Conservation (phyloP, 805 yeast species). For the Yarrowia bubula region DNA sequence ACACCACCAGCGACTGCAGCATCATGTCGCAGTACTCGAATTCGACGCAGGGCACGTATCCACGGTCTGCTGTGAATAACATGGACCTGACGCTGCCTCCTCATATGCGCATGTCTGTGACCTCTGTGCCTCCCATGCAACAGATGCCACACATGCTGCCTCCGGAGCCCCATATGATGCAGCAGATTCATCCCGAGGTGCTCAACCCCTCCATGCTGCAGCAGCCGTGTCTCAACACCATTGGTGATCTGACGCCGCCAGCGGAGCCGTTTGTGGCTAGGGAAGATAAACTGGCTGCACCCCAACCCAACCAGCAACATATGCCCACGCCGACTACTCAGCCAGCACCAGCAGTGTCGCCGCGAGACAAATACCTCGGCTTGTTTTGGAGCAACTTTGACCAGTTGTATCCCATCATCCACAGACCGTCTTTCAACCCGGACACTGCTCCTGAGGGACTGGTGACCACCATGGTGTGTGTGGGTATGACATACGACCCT, state of each 20-base stretch:
- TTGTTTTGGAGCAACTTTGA: constrained; percentile 43
- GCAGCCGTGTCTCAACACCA: neutral
- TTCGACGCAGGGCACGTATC: constrained; percentile 4
- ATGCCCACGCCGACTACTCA: neutral
- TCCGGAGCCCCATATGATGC: neutral
- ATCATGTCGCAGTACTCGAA: constrained; percentile 25
- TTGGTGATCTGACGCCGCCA: constrained; percentile 18
- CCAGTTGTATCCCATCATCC: constrained; percentile 44
- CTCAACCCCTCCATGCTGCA: constrained; percentile 3
- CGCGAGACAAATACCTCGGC: constrained; percentile 32
- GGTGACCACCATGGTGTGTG: constrained; percentile 36
- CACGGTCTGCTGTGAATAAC: constrained; percentile 1
- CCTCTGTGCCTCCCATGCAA: neutral
- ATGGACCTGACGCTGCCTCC: constrained; percentile 2
- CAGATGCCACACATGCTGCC: neutral
- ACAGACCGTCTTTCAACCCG: constrained; percentile 40
- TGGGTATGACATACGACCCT: constrained; percentile 38
- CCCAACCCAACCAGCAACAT: neutral
- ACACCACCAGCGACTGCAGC: constrained; percentile 12
- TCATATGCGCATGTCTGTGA: constrained; percentile 6
- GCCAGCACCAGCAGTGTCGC: neutral
- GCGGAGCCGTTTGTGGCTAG: constrained; percentile 17
- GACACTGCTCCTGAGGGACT: constrained; percentile 32
- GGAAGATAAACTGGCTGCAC: neutral
- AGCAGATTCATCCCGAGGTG: constrained; percentile 1